Base-by-base conservation (phyloP, 2,329 filamentous ascomycete species). In the Fusarium cyanostomum region DNA sequence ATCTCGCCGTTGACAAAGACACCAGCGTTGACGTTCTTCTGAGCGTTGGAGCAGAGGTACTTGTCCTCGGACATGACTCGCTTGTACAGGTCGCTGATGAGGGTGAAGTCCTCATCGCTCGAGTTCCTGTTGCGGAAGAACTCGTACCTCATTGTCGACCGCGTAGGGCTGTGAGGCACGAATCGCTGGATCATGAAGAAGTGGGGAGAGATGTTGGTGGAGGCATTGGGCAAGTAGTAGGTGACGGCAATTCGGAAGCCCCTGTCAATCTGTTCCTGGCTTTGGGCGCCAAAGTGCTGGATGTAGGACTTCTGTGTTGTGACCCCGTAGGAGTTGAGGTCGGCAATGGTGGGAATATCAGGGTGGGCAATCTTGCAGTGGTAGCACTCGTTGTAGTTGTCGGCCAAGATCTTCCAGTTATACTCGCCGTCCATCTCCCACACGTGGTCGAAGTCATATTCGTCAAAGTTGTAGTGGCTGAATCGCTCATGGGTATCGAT, bases 311-410 rank as follows among this genome's bases (percentile, higher is more conserved):
- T 78, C 60, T 80, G 79, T 34, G 80, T 80, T 60, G 83, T 76
- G 45, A 85, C 82, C 35, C 77, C 74, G 73, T 87, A 88, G 4
- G 81, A 81, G 56, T 81, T 79, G 34, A 88, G 79, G 57, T 88
- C 83, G 39, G 85, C 80, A n/a, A 88, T 78, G 37, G 78, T 77
- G 5, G 83, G 79, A 28, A 87, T 82, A 55, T 86, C 83, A 3
- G 86, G 85, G 64, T 88, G 85, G 2, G 84, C 82, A 1, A 82
- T 83, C 46, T 82, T 81, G 76, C 85, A 88, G 76, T 88, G 86
- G 66, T 89, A 89, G 70, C 86, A 89, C 70, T 86, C 86, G 71
- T 89, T 89, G 78, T 87, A 89, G 76, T 89, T 88, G 70, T 89
- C 86, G 12, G 82, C 81, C 28, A 86, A 72, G 21, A 83, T 81